Conservation (phyloP, 1,284 basidiomycete species). For the Cutaneotrichosporon mucoides region DNA sequence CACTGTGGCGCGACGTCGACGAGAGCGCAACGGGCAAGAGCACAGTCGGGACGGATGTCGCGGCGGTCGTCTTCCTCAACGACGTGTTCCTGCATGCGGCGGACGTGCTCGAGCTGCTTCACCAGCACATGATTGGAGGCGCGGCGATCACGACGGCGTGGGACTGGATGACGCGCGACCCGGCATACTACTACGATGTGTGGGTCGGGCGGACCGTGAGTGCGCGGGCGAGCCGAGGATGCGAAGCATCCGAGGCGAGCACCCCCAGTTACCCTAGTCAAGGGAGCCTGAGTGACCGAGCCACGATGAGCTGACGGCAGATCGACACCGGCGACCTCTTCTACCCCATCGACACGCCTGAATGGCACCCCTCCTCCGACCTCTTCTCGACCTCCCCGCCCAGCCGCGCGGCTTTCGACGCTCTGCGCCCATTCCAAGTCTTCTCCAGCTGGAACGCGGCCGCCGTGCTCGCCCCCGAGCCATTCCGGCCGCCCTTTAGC, state of each 20-base stretch:
- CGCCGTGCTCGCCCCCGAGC: conserved; percentile 37
- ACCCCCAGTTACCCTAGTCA: too few relatives aligned
- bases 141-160: conserved; percentile 45
- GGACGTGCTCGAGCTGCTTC: conserved; percentile 45
- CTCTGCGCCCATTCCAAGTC: conserved; percentile 46
- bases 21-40: neutral
- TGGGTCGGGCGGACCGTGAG: conserved; percentile 48
- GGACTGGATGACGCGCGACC: conserved; percentile 46
- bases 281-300: too few relatives aligned
- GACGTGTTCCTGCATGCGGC: conserved; percentile 46
- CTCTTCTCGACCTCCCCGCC: conserved; percentile 39
- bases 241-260: too few relatives aligned
- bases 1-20: conserved; percentile 20
- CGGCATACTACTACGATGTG: conserved; percentile 48
- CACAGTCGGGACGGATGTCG: conserved; percentile 20
- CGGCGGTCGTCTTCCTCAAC: conserved; percentile 47
- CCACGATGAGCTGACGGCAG: conserved; percentile 15
- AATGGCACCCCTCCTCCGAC: conserved; percentile 43
- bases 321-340: conserved; percentile 47
- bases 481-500: conserved; percentile 34
- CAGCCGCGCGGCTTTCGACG: conserved; percentile 22
- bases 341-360: conserved; percentile 43
- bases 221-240: neutral
- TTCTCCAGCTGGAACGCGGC: conserved; percentile 48
- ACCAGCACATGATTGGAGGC: conserved; percentile 33